Conservation (phyloP, 352 stramenopile species). For the Phytopythium mirpurense region DNA sequence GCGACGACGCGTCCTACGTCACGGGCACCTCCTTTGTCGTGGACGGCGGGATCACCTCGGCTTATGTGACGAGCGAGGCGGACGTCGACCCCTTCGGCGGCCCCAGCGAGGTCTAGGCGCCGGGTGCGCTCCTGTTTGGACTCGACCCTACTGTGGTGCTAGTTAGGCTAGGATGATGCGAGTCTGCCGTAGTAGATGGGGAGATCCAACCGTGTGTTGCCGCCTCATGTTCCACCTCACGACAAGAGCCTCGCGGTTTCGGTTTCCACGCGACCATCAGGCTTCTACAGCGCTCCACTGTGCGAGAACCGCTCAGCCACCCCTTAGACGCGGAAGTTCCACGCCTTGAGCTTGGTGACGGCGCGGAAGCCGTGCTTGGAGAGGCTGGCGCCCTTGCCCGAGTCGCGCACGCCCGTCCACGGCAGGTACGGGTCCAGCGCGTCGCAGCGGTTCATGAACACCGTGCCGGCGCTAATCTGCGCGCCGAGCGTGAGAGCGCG, state of each 20-base stretch:
- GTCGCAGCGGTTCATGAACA: constrained; percentile 87
- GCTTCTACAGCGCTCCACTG: too few relatives aligned
- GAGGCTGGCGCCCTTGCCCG: constrained; percentile 76
- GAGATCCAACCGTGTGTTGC: too few relatives aligned
- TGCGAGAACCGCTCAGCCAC: too few relatives aligned
- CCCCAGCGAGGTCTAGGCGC: constrained; percentile 60
- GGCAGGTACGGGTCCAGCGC: constrained; percentile 74
- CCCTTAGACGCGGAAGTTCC: constrained; percentile 67
- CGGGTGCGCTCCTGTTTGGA: too few relatives aligned
- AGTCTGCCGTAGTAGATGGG: too few relatives aligned
- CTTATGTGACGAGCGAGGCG: constrained; percentile 80
- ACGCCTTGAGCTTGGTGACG: constrained; percentile 80
- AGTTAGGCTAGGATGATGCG: too few relatives aligned
- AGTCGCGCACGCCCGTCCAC: constrained; percentile 76
- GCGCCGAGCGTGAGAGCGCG: constrained; percentile 46
- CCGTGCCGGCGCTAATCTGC: constrained; percentile 64
- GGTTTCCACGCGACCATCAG: too few relatives aligned
- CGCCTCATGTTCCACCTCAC: too few relatives aligned
- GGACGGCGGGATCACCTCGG: constrained; percentile 84
- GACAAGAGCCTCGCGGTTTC: too few relatives aligned
- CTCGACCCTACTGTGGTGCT: too few relatives aligned
- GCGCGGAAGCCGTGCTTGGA: constrained; percentile 79
- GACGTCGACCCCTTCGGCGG: constrained; percentile 79
- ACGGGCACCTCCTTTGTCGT: constrained; percentile 85
- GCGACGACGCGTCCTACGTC: constrained; percentile 82